Evolutionary conservation across 2,329 filamentous ascomycete species (phyloP), one percentile per base, ranked within the genome.

Genomic region (Volutella citrinella): DNA sequence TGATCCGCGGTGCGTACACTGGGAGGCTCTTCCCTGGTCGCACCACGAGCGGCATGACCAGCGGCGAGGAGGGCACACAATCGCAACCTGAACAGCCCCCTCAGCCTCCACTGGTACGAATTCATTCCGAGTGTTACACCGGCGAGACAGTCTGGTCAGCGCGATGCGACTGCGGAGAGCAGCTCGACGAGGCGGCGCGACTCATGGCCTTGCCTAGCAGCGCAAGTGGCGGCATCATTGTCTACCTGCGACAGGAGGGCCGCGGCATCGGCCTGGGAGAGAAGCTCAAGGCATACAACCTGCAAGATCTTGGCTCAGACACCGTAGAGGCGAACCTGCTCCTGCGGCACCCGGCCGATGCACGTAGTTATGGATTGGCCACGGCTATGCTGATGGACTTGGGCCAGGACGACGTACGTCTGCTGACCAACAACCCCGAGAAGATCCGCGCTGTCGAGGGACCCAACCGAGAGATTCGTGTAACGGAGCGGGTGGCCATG

Each of bases 61-160:
- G 48, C 52, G 64, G 56, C 48, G 58, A 48, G 9, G n/a, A n/a
- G n/a, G n/a, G n/a, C n/a, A 46, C 46, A 3, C 43, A 49, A 12
- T 37, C 41, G 6, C 41, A 41, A 31, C 32, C 34, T 16, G 15
- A 37, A 28, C 37, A 20, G 24, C 18, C 31, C n/a, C 21, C 36
- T 7, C 48, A 54, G 25, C 38, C 43, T 31, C 87, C 93, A 0
- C 70, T 98, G 23, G 91, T 98, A 28, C 78, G 93, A 37, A 98
- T 98, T 56, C 93, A 98, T 62, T 95, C 87, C 4, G 93, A 98
- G 64, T 98, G 93, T 66, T 98, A 98, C 63, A 98, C 93, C 0
- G 93, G 93, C 39, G 93, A 98, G 70, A 98, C 93, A 1, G 93
- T 94, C 2, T 97, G 93, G 93, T 96, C 90, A 7, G 91, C 93